A percentile compares a stretch with the other conserved stretches of the same genome.
Conservation (phyloP, 2,329 filamentous ascomycete species). For the Coniochaeta prunicola region DNA sequence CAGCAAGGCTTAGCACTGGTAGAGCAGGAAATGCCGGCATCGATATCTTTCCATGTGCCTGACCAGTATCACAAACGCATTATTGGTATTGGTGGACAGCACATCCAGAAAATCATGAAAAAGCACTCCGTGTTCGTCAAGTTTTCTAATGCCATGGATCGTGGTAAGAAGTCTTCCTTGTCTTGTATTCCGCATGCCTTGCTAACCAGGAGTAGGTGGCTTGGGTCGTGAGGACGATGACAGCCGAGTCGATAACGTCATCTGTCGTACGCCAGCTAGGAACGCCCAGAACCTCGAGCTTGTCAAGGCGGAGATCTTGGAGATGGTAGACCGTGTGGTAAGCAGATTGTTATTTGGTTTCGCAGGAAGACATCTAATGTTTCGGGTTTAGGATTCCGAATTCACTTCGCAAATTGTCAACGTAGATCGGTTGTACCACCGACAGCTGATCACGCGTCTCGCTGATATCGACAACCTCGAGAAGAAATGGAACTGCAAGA, state of each 20-base stretch:
- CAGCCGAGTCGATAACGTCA: conserved; percentile 97
- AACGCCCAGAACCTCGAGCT: conserved; percentile 95
- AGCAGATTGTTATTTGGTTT: conserved; percentile 24
- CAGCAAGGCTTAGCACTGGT: conserved; percentile 89
- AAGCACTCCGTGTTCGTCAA: conserved; percentile 99
- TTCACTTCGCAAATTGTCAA: conserved; percentile 91
- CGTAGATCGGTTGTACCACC: conserved; percentile 91
- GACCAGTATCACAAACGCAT: conserved; percentile 99
- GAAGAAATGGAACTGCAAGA: conserved; percentile 99
- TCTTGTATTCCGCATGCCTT: background rate
- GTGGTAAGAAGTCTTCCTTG: conserved; percentile 44
- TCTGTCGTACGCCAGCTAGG: conserved; percentile 92
- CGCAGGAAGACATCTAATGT: conserved; percentile 3
- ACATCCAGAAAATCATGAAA: conserved; percentile 99
- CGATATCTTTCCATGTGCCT: conserved; percentile 97
- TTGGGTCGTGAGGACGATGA: conserved; percentile 96
- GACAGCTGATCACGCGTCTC: conserved; percentile 83
- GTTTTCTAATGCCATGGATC: conserved; percentile 98
- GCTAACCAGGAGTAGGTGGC: conserved; percentile 40
- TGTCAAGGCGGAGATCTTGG: conserved; percentile 97
- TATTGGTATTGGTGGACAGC: conserved; percentile 95
- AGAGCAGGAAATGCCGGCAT: conserved; percentile 98
- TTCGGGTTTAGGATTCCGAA: conserved; percentile 68
- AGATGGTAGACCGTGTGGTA: conserved; percentile 95
- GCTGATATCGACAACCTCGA: conserved; percentile 88